A percentile compares a stretch with the other conserved stretches of the same genome.
Evolutionary conservation across 805 yeast species (phyloP).

Genomic region (Yamadazyma insecticola): DNA sequence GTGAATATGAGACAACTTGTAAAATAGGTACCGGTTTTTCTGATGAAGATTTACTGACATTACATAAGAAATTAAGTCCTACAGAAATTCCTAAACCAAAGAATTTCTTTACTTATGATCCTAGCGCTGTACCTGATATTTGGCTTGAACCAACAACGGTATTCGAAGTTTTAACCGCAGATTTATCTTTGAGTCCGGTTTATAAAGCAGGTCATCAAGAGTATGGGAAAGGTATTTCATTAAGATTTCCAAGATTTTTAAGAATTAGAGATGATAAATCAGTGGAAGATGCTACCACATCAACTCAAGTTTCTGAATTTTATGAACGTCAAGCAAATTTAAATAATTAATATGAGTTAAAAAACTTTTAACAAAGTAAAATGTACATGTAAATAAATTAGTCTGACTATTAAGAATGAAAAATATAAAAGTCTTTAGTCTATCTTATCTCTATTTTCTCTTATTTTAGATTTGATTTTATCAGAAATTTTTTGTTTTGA

Average conservation of each 20-base stretch:
- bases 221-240: conserved; percentile 77
- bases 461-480: conserved; percentile 30
- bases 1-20: conserved; percentile 92
- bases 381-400: not conserved
- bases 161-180: conserved; percentile 91
- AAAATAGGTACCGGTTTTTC: conserved; percentile 97
- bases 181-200: conserved; percentile 80
- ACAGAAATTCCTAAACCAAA: conserved; percentile 64
- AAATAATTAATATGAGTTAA: conserved; percentile 14
- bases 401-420: not conserved
- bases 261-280: conserved; percentile 82
- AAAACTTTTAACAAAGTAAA: no score
- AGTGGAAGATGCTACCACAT: conserved; percentile 80
- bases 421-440: conserved; percentile 1
- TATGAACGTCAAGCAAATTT: conserved; percentile 65
- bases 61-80: conserved; percentile 60
- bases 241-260: conserved; percentile 84
- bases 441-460: conserved; percentile 27
- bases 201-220: conserved; percentile 78
- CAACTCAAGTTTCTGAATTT: conserved; percentile 79
- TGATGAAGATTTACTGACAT: conserved; percentile 64
- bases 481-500: conserved; percentile 21
- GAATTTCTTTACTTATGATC: conserved; percentile 62
- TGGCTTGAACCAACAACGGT: conserved; percentile 88
- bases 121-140: conserved; percentile 77